Evolutionary conservation across 2,329 filamentous ascomycete species (phyloP).

Genomic region (Sordariomycetes sp.): DNA sequence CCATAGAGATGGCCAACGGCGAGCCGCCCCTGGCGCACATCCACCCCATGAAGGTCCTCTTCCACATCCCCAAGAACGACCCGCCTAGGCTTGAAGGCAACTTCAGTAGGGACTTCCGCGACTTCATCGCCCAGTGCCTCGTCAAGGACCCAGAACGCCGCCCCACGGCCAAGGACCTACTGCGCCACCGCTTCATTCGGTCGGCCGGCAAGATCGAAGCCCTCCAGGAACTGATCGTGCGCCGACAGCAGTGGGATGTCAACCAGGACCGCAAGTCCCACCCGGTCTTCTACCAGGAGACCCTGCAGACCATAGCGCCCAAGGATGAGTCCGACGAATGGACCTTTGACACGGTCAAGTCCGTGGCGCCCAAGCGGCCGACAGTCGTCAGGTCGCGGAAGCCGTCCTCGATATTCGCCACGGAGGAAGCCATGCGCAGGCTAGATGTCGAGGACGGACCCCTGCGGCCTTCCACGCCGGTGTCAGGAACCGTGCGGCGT

Average conservation of each 20-base stretch:
- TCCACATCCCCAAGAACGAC: constrained; percentile 80
- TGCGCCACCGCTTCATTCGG: constrained; percentile 82
- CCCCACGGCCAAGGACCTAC: constrained; percentile 74
- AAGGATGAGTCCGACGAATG: constrained; percentile 71
- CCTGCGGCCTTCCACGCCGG: constrained; percentile 43
- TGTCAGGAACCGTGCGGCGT: constrained; percentile 45
- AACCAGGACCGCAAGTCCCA: constrained; percentile 58
- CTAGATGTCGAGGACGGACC: constrained; percentile 52
- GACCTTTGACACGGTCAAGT: constrained; percentile 92
- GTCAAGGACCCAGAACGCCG: constrained; percentile 83
- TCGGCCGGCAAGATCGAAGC: constrained; percentile 80
- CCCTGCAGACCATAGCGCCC: constrained; percentile 60
- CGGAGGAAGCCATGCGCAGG: constrained; percentile 50
- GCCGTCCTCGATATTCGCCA: constrained; percentile 43
- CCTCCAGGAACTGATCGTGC: constrained; percentile 76
- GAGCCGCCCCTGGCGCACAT: constrained; percentile 80
- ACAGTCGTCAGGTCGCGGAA: constrained; percentile 39
- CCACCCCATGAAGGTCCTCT: constrained; percentile 89
- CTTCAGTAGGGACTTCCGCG: constrained; percentile 85
- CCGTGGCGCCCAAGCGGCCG: constrained; percentile 45
- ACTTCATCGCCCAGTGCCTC: constrained; percentile 83
- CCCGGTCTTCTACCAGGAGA: constrained; percentile 87
- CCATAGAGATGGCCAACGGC: constrained; percentile 79
- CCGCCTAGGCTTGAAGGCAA: constrained; percentile 76
- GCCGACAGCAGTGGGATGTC: constrained; percentile 73